These are phyloP conservation scores for Capronia epimyces DNA, from an alignment of 2,329 filamentous ascomycete genomes.

Conservation along the genomic window DNA sequence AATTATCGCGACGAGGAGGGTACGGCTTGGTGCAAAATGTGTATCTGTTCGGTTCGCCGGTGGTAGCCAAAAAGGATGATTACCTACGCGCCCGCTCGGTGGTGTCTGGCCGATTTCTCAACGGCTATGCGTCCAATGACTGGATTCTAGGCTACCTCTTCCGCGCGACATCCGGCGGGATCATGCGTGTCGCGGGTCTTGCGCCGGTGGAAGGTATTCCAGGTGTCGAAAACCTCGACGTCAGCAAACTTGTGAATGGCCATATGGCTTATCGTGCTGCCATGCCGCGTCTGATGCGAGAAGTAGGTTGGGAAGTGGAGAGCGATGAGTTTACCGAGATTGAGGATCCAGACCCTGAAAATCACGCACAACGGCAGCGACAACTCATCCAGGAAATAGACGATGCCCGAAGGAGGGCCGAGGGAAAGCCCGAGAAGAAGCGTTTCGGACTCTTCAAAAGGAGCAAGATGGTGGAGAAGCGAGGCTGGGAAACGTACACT, in stretches of 20 bases:
- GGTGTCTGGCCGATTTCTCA: slow-evolving; percentile 87
- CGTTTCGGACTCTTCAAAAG: slow-evolving; percentile 74
- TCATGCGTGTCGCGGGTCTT: slow-evolving; percentile 80
- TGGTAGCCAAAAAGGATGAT: slow-evolving; percentile 88
- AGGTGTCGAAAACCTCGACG: slow-evolving; percentile 81
- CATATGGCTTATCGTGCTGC: slow-evolving; percentile 95
- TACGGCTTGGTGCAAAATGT: slow-evolving; percentile 89
- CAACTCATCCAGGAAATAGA: slow-evolving; percentile 97
- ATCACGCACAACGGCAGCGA: slow-evolving; percentile 77
- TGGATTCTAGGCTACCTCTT: slow-evolving; percentile 98
- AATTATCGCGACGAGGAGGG: slow-evolving; percentile 77
- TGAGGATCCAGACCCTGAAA: slow-evolving; percentile 93
- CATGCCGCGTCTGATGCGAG: slow-evolving; percentile 80
- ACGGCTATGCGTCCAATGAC: slow-evolving; percentile 88
- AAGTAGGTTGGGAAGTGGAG: slow-evolving; percentile 85
- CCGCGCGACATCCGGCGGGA: slow-evolving; percentile 85
- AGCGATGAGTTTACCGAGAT: slow-evolving; percentile 95
- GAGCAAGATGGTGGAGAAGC: slow-evolving; percentile 65
- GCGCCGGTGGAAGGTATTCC: slow-evolving; percentile 69
- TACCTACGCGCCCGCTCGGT: slow-evolving; percentile 75
- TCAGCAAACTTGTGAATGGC: slow-evolving; percentile 76
- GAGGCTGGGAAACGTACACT: slow-evolving; percentile 92
- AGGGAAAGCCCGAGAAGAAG: slow-evolving; percentile 68
- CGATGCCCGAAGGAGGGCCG: slow-evolving; percentile 80
- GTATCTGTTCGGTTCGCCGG: slow-evolving; percentile 85